phyloP scores from a whole-genome alignment of 2,329 filamentous ascomycete species.

The Gaeumannomyces sp. region DNA sequence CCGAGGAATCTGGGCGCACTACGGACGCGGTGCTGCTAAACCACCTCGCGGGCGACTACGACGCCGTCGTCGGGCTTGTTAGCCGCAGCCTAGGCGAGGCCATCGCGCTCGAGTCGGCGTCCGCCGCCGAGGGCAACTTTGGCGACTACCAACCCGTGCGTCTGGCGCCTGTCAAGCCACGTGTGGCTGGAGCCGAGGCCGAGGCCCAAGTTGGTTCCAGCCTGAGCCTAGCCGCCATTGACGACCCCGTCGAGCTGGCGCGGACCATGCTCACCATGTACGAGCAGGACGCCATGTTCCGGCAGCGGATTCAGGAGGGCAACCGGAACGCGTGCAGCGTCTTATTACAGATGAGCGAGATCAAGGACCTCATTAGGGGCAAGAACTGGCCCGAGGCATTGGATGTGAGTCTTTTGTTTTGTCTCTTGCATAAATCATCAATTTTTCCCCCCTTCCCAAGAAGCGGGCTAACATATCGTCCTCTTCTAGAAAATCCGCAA shows the following conservation, averaged over 20 bases:
- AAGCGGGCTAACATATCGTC: slow-evolving; percentile 5
- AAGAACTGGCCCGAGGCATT: slow-evolving; percentile 51
- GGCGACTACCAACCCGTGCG: slow-evolving; percentile 61
- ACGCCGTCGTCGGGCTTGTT: slow-evolving; percentile 85
- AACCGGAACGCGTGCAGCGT: slow-evolving; percentile 52
- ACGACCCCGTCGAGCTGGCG: slow-evolving; percentile 55
- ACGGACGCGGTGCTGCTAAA: slow-evolving; percentile 93
- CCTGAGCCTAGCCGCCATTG: slow-evolving; percentile 53
- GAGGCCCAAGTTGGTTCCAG: slow-evolving; percentile 42
- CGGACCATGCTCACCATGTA: slow-evolving; percentile 59
- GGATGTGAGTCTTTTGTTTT: slow-evolving; percentile 41
- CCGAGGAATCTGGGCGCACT: slow-evolving; percentile 87
- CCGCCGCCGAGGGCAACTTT: background rate
- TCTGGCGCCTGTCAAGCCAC: slow-evolving; percentile 73
- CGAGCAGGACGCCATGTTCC: slow-evolving; percentile 55
- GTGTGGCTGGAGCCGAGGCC: slow-evolving; percentile 35
- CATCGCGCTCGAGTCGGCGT: slow-evolving; percentile 74
- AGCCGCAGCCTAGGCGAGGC: slow-evolving; percentile 87
- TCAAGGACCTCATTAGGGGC: slow-evolving; percentile 50
- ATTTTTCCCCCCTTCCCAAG: background rate
- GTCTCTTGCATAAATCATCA: background rate
- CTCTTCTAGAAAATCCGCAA: slow-evolving; percentile 56
- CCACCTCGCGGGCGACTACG: slow-evolving; percentile 90
- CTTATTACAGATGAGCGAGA: slow-evolving; percentile 54
- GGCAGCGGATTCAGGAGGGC: slow-evolving; percentile 48